phyloP scores from a whole-genome alignment of 495 filamentous ascomycete genomes.

The Sordaria brevicollis region DNA sequence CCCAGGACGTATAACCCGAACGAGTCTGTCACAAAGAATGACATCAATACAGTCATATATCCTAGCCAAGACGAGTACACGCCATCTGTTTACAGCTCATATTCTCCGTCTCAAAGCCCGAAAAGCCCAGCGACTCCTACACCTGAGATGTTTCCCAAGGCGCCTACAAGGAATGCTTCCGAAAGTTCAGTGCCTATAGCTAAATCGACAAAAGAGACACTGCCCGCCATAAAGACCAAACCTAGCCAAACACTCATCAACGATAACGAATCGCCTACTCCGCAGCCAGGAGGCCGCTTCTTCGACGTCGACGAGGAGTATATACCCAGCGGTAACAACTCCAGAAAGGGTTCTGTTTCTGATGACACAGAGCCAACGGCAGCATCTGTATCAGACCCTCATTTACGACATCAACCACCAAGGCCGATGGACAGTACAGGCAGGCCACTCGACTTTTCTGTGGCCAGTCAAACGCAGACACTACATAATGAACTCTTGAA shows the following conservation, averaged over 20 bases:
- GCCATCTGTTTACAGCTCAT: neutral
- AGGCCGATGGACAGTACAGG: neutral
- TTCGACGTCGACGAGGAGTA: neutral
- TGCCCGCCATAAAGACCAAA: neutral
- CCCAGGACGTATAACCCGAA: neutral
- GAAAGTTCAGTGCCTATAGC: neutral
- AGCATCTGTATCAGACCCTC: neutral
- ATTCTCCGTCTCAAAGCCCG: neutral
- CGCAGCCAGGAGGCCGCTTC: neutral
- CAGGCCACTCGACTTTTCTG: neutral
- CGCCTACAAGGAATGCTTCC: neutral
- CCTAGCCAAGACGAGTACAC: neutral
- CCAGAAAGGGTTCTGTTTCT: neutral
- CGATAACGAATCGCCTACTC: neutral
- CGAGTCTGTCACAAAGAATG: neutral
- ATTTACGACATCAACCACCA: neutral
- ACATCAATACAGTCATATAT: no score
- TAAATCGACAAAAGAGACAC: neutral
- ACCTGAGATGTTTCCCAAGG: neutral
- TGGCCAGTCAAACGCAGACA: neutral
- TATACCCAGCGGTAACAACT: neutral
- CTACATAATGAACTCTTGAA: neutral
- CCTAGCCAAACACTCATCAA: neutral
- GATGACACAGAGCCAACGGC: neutral
- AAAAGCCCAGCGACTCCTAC: neutral